phyloP scores from a whole-genome alignment of 2,329 filamentous ascomycete species.

The Coniella vitis region DNA sequence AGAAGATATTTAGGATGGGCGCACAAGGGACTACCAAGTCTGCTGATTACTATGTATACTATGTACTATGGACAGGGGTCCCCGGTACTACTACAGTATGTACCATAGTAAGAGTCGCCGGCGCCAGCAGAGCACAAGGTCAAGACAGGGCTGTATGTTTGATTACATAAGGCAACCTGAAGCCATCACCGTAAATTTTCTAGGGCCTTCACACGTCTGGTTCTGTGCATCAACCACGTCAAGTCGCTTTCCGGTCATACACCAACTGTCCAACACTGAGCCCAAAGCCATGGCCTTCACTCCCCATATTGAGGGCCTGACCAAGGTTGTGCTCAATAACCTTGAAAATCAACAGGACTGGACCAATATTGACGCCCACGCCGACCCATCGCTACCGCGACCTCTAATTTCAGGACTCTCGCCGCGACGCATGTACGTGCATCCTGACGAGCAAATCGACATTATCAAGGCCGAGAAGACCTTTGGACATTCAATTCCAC shows the following conservation, averaged over 20 bases:
- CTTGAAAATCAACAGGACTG: slow-evolving; percentile 71
- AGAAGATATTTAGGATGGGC: too few relatives aligned
- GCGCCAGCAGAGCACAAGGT: too few relatives aligned
- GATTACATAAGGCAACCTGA: too few relatives aligned
- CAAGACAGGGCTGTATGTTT: too few relatives aligned
- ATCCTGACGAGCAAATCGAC: slow-evolving; percentile 76
- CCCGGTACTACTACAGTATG: too few relatives aligned
- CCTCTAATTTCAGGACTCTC: slow-evolving; percentile 67
- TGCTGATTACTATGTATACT: background rate
- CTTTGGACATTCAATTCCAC: slow-evolving; percentile 36
- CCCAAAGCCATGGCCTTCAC: slow-evolving; percentile 20
- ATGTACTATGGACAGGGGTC: background rate
- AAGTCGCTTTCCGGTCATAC: too few relatives aligned
- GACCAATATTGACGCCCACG: slow-evolving; percentile 53
- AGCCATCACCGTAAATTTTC: background rate
- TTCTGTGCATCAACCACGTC: background rate
- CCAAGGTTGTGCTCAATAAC: slow-evolving; percentile 60
- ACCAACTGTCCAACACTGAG: too few relatives aligned
- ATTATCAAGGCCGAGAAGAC: slow-evolving; percentile 55
- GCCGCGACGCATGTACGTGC: slow-evolving; percentile 65
- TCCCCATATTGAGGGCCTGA: slow-evolving; percentile 34
- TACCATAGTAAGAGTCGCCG: too few relatives aligned
- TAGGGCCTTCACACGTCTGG: background rate
- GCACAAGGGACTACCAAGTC: too few relatives aligned
- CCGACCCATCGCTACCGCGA: slow-evolving; percentile 43